Evolutionary conservation across 1,284 basidiomycete species (phyloP), one percentile per base, ranked within the genome.

Genomic region (Marasmius fiardii): DNA sequence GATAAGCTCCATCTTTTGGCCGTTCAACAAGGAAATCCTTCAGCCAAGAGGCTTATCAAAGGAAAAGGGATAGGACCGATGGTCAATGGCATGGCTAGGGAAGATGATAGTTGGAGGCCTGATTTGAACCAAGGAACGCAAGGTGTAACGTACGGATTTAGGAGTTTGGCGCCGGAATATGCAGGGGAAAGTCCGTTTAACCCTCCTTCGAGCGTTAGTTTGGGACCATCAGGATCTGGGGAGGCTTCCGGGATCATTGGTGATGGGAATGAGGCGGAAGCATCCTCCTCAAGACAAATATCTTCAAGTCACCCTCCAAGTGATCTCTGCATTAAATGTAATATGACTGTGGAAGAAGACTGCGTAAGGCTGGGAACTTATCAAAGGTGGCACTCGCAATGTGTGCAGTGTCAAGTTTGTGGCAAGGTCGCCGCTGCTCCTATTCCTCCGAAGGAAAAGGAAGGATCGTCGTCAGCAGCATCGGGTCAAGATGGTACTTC

Each of bases 351-450:
- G 21, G 97, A 99, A 71, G 97, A 99, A 69, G 96, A 99, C 65
- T 99, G 97, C 67, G 88, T 93, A 41, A 82, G 96, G 55, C 76
- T 96, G 28, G 95, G 95, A 35, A 95, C 94, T 31, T 95, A 95
- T 72, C 87, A 94, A 67, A 83, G 97, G 51, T 99, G 97, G 97
- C 97, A 99, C 72, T 91, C 93, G 2, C 81, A 90, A 28, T 99
- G 96, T 70, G 76, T 99, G 44, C 85, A 88, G 60, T 99, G 96
- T 65, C 72, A 73, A 12, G 77, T 74, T 18, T 98, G 97, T 66
- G 89, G 91, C 14, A 91, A 88, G 67, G 78, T 79, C 33, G 92
- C 94, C 37, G 83, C 86, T 14, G 80, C 83, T 14, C 78, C 82
- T 16, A 64, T 75, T 11, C 71, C 77, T n/a, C 44, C 51, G 6